Base-by-base conservation (phyloP, 257 asterid genomes). In the Apocynum venetum region DNA sequence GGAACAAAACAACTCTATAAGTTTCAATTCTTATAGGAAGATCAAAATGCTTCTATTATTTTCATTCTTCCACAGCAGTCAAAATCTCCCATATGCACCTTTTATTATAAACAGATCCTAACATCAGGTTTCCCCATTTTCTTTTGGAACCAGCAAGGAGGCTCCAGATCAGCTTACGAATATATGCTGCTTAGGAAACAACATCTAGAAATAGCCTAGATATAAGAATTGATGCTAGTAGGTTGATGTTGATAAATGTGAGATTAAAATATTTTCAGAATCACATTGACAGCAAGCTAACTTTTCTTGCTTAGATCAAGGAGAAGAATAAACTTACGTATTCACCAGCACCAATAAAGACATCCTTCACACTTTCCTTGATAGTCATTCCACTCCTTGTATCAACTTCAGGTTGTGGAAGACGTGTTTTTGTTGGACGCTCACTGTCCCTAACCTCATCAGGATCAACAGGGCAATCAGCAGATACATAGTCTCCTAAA, bases 401-500 rank as follows among this genome's bases (percentile, higher is more conserved):
- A 79, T 87, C 86, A 71, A 78, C 80, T 46, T 89, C 96, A 38
- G 97, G 97, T 78, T 90, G 98, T 10, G 96, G 98, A 79, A 96
- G 96, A 19, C 98, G 97, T 79, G 91, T 71, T 81, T 93, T 96
- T 41, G 97, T 88, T 52, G 92, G 98, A 38, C 99, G 98, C 78
- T 96, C 98, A 78, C 99, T 90, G 88, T 96, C 99, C 87, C 97
- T 87, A 60, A 96, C 90, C 89, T 96, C 99, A 40, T 96, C 98
- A 41, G 99, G 99, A 80, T 96, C 99, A 47, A 91, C 55, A 2
- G 99, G 97, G 80, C 90, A 91, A 86, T 96, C 99, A 71, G 88
- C 97, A 52, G 98, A 89, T 61, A 91, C 97, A 85, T 96, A 96
- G 83, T 96, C 99, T 80, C 99, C 99, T 40, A 96, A 96, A 68